Base-by-base conservation (phyloP, 176 grass and related monocot species). In the Cenchrus americanus region DNA sequence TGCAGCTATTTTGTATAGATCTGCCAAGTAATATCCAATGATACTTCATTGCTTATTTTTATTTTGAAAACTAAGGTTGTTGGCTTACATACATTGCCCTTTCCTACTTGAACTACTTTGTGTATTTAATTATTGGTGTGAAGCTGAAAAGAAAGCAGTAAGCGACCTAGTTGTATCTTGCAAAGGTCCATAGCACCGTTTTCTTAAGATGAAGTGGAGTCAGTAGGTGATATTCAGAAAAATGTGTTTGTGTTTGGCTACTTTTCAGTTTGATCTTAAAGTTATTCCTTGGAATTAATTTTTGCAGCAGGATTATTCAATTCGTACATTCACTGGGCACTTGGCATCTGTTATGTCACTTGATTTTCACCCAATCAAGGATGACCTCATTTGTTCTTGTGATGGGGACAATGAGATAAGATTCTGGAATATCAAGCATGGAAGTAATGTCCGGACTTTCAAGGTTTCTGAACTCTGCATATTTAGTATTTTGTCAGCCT, bases 321-420 rank as follows among this genome's bases (percentile, higher is more conserved):
- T 90, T 63, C 87, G 89, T 60, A 95, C 85, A n/a, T 98, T 95
- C 80, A 93, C 87, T 12, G 96, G 96, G 47, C 96, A 98, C 81
- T 92, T 64, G 3, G 91, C 93, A 88, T 92, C 96, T 67, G 93
- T 93, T 34, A 93, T 91, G 85, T 98, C 96, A 40, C 79, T 98
- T 37, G 96, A 98, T 85, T 98, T 98, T 37, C 96, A 98, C 86
- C 91, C 96, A 27, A 95, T 85, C 72, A 98, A 95, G 89, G 96
- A 98, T 69, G 96, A 98, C 64, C 93, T 98, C 32, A 92, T 98
- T 66, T 92, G 93, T 67, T 98, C 96, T 59, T 93, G 93, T 70
- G 96, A 98, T 66, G 87, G 87, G 30, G 89, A 98, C 65, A 86
- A 85, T 21, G 96, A 98, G 80, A 89, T 98, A 58, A 83, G 96